phyloP scores from a whole-genome alignment of 352 stramenopile genomes.

The Globisporangium acanthophoron region DNA sequence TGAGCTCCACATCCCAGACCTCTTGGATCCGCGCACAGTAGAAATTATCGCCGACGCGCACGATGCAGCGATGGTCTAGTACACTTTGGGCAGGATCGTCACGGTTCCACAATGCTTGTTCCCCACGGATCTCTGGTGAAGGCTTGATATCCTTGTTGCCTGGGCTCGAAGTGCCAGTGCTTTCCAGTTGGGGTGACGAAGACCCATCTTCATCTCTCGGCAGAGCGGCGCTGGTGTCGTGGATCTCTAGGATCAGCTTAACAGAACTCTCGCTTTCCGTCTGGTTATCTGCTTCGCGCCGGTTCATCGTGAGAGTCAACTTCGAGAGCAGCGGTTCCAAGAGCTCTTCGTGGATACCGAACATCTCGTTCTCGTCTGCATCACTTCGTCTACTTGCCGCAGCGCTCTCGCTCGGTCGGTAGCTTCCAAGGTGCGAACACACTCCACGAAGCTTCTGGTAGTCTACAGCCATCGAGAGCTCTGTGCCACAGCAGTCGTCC shows the following conservation, averaged over 20 bases:
- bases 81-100: background rate
- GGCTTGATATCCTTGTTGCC: background rate
- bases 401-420: constrained; percentile 44
- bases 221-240: background rate
- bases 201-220: background rate
- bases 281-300: background rate
- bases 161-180: background rate
- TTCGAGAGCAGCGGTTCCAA: constrained; percentile 36
- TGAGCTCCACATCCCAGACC: constrained; percentile 53
- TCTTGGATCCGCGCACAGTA: constrained; percentile 29
- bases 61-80: constrained; percentile 1
- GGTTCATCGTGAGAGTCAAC: constrained; percentile 15
- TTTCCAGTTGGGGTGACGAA: background rate
- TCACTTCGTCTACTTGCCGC: background rate
- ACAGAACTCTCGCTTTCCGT: background rate
- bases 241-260: background rate
- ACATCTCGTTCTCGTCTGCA: constrained; percentile 23
- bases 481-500: background rate
- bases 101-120: background rate
- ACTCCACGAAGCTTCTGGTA: constrained; percentile 25
- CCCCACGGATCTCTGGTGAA: background rate
- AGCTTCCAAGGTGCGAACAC: constrained; percentile 37
- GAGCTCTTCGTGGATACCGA: constrained; percentile 49
- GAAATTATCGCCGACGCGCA: background rate
- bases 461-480: constrained; percentile 27